A percentile compares a stretch with the other conserved stretches of the same genome.
Evolutionary conservation across 2,329 filamentous ascomycete species (phyloP).

Genomic region (Alternaria sp.): DNA sequence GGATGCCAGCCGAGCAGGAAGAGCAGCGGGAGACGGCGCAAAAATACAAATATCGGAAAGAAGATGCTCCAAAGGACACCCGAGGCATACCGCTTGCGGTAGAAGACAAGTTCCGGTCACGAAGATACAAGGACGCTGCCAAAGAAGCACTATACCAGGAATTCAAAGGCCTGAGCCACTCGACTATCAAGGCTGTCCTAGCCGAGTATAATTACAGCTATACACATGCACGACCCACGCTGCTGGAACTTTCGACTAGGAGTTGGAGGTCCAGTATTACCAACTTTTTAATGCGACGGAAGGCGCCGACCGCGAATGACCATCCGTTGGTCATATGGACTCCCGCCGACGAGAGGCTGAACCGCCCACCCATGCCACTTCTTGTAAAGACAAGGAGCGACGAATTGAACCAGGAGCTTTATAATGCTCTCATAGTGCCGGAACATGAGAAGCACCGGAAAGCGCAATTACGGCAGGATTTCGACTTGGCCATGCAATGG

Average conservation of each 20-base stretch:
- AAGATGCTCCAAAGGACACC: slow-evolving; percentile 43
- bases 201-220: slow-evolving; percentile 85
- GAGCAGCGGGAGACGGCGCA: slow-evolving; percentile 45
- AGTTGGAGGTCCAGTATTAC: slow-evolving; percentile 82
- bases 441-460: slow-evolving; percentile 51
- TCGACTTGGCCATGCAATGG: slow-evolving; percentile 54
- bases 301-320: slow-evolving; percentile 63
- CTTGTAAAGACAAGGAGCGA: slow-evolving; percentile 72
- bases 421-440: slow-evolving; percentile 55
- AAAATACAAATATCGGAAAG: slow-evolving; percentile 46
- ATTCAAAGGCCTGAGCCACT: slow-evolving; percentile 77
- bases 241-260: slow-evolving; percentile 73
- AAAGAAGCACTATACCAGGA: slow-evolving; percentile 74
- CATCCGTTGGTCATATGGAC: slow-evolving; percentile 70
- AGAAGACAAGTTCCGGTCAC: slow-evolving; percentile 73
- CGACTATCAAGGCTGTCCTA: slow-evolving; percentile 79
- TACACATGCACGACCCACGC: slow-evolving; percentile 72
- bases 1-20: slow-evolving; percentile 48
- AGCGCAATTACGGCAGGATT: slow-evolving; percentile 53
- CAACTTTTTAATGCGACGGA: slow-evolving; percentile 73
- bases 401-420: slow-evolving; percentile 61
- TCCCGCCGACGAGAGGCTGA: slow-evolving; percentile 63
- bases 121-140: slow-evolving; percentile 74
- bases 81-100: slow-evolving; percentile 58
- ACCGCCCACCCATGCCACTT: slow-evolving; percentile 66